A percentile compares a stretch with the other conserved stretches of the same genome.
Conservation (phyloP, 2,329 filamentous ascomycete genomes). For the Penicillium sp. region DNA sequence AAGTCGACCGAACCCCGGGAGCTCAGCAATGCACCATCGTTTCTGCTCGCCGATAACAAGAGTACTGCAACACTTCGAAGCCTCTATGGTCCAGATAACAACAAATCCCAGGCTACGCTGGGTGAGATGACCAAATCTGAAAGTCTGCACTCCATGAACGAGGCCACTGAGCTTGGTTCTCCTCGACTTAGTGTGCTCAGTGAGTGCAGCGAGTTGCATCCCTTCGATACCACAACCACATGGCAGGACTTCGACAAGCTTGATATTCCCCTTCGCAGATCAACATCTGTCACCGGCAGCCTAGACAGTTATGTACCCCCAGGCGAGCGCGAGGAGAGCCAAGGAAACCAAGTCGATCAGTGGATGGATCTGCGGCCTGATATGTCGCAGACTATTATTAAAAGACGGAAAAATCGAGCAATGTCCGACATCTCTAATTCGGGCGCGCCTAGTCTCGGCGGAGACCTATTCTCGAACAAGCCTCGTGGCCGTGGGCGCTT, state of each 20-base stretch:
- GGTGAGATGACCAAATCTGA: constrained; percentile 33
- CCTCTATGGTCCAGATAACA: constrained; percentile 31
- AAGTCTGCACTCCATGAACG: constrained; percentile 34
- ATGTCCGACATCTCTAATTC: constrained; percentile 20
- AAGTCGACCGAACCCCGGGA: constrained; percentile 23
- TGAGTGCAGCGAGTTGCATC: constrained; percentile 41
- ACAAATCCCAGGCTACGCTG: constrained; percentile 23
- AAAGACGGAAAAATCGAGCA: constrained; percentile 15
- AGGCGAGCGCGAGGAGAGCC: constrained; percentile 14
- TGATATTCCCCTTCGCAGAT: constrained; percentile 27
- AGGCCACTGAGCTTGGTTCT: constrained; percentile 33
- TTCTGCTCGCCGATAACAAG: constrained; percentile 33
- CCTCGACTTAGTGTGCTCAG: constrained; percentile 42
- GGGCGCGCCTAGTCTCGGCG: constrained; percentile 18
- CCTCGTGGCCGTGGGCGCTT: constrained; percentile 25
- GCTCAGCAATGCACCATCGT: constrained; percentile 36
- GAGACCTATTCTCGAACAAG: constrained; percentile 23
- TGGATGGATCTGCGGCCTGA: constrained; percentile 30
- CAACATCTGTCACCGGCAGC: constrained; percentile 9
- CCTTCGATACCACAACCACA: constrained; percentile 24
- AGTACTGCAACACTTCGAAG: constrained; percentile 39
- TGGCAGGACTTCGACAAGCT: constrained; percentile 23
- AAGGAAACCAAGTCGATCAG: constrained; percentile 25
- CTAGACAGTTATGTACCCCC: constrained; percentile 16
- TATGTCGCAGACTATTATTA: constrained; percentile 14